Conservation (phyloP, 1,139 yeast species). For the Hyphopichia wangnamkhiaoensis region DNA sequence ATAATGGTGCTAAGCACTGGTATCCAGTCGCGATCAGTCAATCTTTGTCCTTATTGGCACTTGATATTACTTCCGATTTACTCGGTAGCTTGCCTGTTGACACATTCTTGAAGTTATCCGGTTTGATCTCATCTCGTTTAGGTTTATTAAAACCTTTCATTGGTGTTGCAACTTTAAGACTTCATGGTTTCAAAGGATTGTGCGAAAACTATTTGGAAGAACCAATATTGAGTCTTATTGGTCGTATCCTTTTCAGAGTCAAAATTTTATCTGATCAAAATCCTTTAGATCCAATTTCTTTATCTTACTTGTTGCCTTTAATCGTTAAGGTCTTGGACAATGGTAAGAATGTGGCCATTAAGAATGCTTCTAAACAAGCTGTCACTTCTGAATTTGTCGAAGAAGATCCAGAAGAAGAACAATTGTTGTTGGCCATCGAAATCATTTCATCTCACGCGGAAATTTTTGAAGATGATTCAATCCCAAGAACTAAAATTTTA, state of each 20-base stretch:
- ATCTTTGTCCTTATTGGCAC: constrained; percentile 42
- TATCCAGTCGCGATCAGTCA: constrained; percentile 60
- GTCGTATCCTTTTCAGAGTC: constrained; percentile 71
- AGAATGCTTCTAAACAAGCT: constrained; percentile 48
- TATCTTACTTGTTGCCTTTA: constrained; percentile 76
- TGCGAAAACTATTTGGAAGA: constrained; percentile 50
- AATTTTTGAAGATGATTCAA: constrained; percentile 60
- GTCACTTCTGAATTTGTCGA: constrained; percentile 65
- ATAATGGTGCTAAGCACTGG: constrained; percentile 76
- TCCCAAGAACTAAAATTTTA: constrained; percentile 71
- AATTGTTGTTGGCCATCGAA: constrained; percentile 73
- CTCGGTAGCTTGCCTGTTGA: constrained; percentile 37
- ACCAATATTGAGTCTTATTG: constrained; percentile 53
- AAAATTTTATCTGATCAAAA: constrained; percentile 74
- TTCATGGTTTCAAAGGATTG: constrained; percentile 40
- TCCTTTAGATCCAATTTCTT: constrained; percentile 66
- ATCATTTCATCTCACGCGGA: constrained; percentile 77
- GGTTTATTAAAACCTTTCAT: constrained; percentile 52
- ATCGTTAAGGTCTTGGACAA: constrained; percentile 61
- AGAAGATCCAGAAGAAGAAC: constrained; percentile 89
- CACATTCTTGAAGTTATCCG: constrained; percentile 47
- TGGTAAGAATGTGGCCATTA: constrained; percentile 56
- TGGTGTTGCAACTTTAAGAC: constrained; percentile 70
- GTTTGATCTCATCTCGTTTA: constrained; percentile 46
- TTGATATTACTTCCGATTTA: constrained; percentile 36